Conservation (phyloP, 208 protist species). For the Angomonas ambiguus region DNA sequence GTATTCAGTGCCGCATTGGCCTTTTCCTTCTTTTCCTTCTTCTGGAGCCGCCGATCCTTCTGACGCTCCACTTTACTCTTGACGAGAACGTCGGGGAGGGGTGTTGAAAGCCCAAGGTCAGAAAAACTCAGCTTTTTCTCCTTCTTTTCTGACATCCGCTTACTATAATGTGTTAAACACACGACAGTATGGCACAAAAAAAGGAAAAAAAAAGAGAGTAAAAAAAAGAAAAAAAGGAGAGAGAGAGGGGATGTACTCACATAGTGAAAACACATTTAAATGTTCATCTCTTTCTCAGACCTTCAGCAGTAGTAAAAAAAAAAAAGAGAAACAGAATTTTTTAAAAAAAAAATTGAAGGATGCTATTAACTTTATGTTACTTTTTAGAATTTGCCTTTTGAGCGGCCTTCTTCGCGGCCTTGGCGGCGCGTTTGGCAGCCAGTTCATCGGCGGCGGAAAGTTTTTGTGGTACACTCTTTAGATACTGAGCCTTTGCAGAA, state of each 20-base stretch:
- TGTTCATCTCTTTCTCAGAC: neutral
- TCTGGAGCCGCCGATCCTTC: slow-evolving; percentile 48
- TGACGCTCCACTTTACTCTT: slow-evolving; percentile 54
- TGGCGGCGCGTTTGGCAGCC: slow-evolving; percentile 75
- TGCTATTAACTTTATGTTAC: neutral
- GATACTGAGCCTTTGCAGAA: slow-evolving; percentile 84
- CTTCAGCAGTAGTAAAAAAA: slow-evolving; percentile 13
- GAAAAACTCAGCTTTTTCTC: slow-evolving; percentile 65
- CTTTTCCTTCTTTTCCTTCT: slow-evolving; percentile 68
- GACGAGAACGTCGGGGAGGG: slow-evolving; percentile 53
- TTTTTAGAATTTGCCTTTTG: slow-evolving; percentile 39
- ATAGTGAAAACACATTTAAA: neutral
- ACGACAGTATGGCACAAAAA: slow-evolving; percentile 11
- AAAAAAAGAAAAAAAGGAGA: slow-evolving; percentile 11
- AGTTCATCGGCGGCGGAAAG: slow-evolving; percentile 73
- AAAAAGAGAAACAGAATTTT: slow-evolving; percentile 21
- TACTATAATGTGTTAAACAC: neutral
- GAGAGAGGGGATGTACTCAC: neutral
- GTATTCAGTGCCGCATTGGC: slow-evolving; percentile 52
- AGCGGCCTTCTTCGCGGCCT: slow-evolving; percentile 82
- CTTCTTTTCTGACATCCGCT: slow-evolving; percentile 25
- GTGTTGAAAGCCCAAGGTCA: slow-evolving; percentile 74
- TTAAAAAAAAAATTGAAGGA: neutral
- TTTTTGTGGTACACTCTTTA: slow-evolving; percentile 72
- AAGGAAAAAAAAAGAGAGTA: slow-evolving; percentile 7